Evolutionary conservation across 352 stramenopile genomes (phyloP).

Genomic region (Globisporangium nagaii): DNA sequence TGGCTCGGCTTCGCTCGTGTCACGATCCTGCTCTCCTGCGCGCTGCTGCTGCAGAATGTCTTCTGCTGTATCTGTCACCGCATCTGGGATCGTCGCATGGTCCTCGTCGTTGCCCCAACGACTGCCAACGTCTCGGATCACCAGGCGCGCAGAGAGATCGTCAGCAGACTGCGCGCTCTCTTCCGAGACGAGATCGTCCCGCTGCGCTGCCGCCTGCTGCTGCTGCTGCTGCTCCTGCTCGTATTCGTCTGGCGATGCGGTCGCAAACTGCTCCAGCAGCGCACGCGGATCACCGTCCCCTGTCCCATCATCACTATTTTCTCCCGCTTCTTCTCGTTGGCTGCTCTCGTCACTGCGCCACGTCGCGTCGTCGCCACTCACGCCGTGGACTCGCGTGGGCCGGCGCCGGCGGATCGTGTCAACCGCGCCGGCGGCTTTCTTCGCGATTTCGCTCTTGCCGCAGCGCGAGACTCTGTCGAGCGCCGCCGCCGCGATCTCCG

Average conservation of each 20-base stretch:
- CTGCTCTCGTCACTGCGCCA: background rate
- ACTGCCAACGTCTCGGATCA: slow-evolving; percentile 39
- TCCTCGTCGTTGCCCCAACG: background rate
- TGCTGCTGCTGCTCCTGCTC: background rate
- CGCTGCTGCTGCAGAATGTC: background rate
- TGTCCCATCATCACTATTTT: background rate
- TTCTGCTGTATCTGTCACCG: too few relatives aligned
- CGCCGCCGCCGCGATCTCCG: background rate
- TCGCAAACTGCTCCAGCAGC: slow-evolving; percentile 8
- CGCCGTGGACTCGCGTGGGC: background rate
- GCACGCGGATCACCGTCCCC: background rate
- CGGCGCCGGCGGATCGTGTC: background rate
- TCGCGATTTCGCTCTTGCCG: background rate
- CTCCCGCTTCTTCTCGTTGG: background rate
- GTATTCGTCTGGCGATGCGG: background rate
- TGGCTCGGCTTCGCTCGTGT: background rate
- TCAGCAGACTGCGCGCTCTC: background rate
- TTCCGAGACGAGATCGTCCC: background rate
- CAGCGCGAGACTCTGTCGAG: background rate
- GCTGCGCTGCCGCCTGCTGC: background rate
- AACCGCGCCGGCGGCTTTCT: background rate
- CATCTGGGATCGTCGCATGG: background rate
- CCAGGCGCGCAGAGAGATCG: slow-evolving; percentile 15
- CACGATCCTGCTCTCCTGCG: background rate
- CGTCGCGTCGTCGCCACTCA: background rate